These are phyloP conservation scores for Serendipita indica DNA, from an alignment of 768 basidiomycete species.

Conservation along the genomic window DNA sequence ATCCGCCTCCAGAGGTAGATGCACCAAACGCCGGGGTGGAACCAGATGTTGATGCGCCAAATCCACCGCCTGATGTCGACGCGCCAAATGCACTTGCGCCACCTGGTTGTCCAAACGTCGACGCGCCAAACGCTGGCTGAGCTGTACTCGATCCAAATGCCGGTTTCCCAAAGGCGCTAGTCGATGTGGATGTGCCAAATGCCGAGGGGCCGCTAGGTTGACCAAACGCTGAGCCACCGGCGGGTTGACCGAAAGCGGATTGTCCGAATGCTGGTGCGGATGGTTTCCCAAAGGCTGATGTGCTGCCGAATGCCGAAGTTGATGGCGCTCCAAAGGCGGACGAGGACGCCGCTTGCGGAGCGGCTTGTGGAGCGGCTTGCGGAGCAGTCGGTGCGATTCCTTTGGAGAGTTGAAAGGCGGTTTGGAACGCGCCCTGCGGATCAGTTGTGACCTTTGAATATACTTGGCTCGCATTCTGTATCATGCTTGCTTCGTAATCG, in stretches of 20 bases:
- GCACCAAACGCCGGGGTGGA: conserved; percentile 12
- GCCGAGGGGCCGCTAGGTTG: conserved; percentile 9
- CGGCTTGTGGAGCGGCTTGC: conserved; percentile 15
- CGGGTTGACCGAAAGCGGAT: conserved; percentile 19
- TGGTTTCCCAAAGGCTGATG: conserved; percentile 27
- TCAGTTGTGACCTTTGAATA: conserved; percentile 36
- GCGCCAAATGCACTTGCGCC: conserved; percentile 14
- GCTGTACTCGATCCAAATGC: conserved; percentile 17
- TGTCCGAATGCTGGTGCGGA: conserved; percentile 17
- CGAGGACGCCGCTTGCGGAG: conserved; percentile 14
- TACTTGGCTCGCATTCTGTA: conserved; percentile 36
- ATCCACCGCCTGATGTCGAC: conserved; percentile 11
- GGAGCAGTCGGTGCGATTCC: too few relatives aligned
- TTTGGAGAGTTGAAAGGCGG: conserved; percentile 30
- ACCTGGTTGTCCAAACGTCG: conserved; percentile 19
- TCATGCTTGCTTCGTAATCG: conserved; percentile 45
- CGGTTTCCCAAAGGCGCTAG: conserved; percentile 19
- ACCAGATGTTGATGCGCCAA: conserved; percentile 13
- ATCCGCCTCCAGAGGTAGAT: conserved; percentile 6
- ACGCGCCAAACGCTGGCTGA: conserved; percentile 10
- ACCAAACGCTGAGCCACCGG: conserved; percentile 16
- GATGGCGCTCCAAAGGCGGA: conserved; percentile 18
- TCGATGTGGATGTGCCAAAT: background rate
- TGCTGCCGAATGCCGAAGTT: conserved; percentile 1
- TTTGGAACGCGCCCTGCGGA: conserved; percentile 34